These are phyloP conservation scores for Nakaseomyces delphensis DNA, from an alignment of 1,139 yeast species.

Conservation along the genomic window DNA sequence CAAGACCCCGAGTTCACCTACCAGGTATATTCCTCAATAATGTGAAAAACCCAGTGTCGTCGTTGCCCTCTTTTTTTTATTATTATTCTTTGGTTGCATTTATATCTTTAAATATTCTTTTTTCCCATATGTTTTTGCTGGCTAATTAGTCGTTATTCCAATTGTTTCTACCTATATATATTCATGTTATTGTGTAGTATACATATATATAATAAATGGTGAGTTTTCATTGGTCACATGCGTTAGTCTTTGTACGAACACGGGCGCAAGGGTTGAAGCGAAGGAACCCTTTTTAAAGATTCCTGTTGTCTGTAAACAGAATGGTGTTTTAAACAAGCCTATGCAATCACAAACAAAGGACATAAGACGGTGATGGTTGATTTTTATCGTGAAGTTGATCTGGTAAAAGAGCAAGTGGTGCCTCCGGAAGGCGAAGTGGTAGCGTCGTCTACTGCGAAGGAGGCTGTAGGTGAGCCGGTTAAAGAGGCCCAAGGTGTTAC, in stretches of 20 bases:
- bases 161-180: too few relatives aligned
- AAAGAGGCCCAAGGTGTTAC: conserved; percentile 10
- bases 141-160: too few relatives aligned
- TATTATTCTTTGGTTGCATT: not conserved
- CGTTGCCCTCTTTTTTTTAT: not conserved
- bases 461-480: conserved; percentile 13
- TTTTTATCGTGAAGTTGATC: conserved; percentile 25
- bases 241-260: too few relatives aligned
- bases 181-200: too few relatives aligned
- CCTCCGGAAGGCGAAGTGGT: conserved; percentile 19
- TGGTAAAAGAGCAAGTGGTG: conserved; percentile 22
- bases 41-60: conserved; percentile 14
- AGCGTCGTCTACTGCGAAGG: conserved; percentile 19
- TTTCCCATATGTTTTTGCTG: too few relatives aligned
- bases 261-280: too few relatives aligned
- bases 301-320: too few relatives aligned
- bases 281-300: too few relatives aligned
- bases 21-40: conserved; percentile 25
- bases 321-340: too few relatives aligned
- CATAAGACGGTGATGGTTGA: conserved; percentile 12
- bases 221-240: too few relatives aligned
- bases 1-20: conserved; percentile 21
- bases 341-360: not conserved
- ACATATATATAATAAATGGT: too few relatives aligned
- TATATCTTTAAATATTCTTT: not conserved